Evolutionary conservation across 2,329 filamentous ascomycete species (phyloP).

Genomic region (Curvularia lunata): DNA sequence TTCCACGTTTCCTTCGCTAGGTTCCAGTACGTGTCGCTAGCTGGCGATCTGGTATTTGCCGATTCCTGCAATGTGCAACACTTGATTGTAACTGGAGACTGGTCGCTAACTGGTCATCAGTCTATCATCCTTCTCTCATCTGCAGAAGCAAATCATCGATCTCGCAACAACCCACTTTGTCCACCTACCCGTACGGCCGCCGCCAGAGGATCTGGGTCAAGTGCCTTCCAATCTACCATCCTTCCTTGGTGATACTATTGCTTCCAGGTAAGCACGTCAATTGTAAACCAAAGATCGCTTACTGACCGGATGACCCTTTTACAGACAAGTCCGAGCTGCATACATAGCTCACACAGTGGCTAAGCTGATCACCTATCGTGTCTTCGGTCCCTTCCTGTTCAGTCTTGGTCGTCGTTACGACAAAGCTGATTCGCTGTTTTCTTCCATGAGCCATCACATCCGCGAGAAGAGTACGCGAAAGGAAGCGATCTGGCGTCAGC

Average conservation of each 20-base stretch:
- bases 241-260: constrained; percentile 60
- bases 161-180: constrained; percentile 60
- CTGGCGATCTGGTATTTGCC: constrained; percentile 18
- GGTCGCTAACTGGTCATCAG: constrained; percentile 38
- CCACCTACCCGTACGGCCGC: constrained; percentile 59
- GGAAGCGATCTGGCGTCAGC: constrained; percentile 65
- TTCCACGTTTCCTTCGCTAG: constrained; percentile 24
- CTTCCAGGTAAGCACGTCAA: constrained; percentile 49
- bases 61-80: constrained; percentile 8
- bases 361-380: constrained; percentile 61
- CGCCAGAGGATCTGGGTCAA: constrained; percentile 58
- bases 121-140: constrained; percentile 59
- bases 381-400: constrained; percentile 66
- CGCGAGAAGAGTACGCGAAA: constrained; percentile 62
- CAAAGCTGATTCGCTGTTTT: constrained; percentile 63
- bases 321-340: constrained; percentile 58
- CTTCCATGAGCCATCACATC: constrained; percentile 62
- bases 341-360: constrained; percentile 64
- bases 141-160: constrained; percentile 59
- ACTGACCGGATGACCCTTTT: constrained; percentile 7
- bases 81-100: neutral
- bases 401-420: constrained; percentile 61
- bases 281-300: neutral
- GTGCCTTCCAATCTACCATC: constrained; percentile 61
- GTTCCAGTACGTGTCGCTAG: constrained; percentile 17